These are phyloP conservation scores for Daedaleopsis sinensis DNA, from an alignment of 768 basidiomycete genomes.

Conservation along the genomic window DNA sequence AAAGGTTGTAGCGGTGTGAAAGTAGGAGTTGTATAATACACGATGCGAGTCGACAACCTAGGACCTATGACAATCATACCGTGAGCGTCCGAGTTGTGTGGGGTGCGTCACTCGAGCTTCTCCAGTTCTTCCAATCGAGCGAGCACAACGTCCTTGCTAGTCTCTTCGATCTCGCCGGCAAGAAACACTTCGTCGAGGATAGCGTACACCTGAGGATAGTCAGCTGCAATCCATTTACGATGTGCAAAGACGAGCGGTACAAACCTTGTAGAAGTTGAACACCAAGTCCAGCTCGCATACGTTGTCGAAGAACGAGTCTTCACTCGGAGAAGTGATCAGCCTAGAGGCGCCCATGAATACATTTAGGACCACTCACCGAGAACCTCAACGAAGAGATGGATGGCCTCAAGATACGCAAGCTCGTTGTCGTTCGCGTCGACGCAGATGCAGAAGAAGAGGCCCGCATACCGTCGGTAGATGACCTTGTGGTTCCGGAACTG, in stretches of 20 bases:
- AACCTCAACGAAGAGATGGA: conserved; percentile 97
- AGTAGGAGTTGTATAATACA: too few species aligned
- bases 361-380: conserved; percentile 61
- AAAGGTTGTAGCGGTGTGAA: too few species aligned
- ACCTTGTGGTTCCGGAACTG: conserved; percentile 99
- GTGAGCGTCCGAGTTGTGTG: background rate
- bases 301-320: conserved; percentile 89
- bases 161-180: conserved; percentile 98
- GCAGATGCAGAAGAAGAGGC: conserved; percentile 71
- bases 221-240: background rate
- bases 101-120: conserved; percentile 69
- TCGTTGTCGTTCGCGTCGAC: conserved; percentile 99
- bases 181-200: conserved; percentile 98
- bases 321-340: background rate
- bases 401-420: conserved; percentile 94
- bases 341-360: background rate
- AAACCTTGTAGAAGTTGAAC: conserved; percentile 97
- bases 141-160: conserved; percentile 94
- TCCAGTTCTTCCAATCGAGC: conserved; percentile 90
- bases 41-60: too few species aligned
- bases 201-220: conserved; percentile 77
- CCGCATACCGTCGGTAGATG: conserved; percentile 68
- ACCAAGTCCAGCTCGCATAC: conserved; percentile 98
- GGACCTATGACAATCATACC: too few species aligned
- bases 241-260: background rate